Evolutionary conservation across 2,329 filamentous ascomycete genomes (phyloP), one percentile per base, ranked within the genome.

Genomic region (Calonectria pseudoreteaudii): DNA sequence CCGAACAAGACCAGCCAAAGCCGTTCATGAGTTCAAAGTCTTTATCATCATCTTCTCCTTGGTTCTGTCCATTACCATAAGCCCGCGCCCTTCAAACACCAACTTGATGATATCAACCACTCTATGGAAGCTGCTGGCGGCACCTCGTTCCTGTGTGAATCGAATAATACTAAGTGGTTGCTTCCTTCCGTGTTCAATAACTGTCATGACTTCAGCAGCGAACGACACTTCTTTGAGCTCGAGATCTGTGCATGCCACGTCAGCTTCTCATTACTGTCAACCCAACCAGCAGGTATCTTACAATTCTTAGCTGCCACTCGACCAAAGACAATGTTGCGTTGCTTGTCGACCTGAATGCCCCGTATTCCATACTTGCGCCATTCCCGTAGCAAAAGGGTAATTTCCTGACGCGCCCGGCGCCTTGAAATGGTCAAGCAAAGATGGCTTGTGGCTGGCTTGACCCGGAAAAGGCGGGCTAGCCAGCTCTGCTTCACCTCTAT

Each of bases 121-220:
- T 81, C 92, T 93, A 82, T 95, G 91, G 86, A 98, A 98, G 78
- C 94, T 97, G 80, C 94, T 97, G 47, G 95, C 95, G 2, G 96
- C 96, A n/a, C 96, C 97, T 72, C 93, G 93, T 81, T 97, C 95
- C 81, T 98, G 96, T 1, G 94, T 96, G 83, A 98, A 95, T 44
- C 95, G 93, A 36, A 94, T 92, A 76, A 98, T 92, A 83, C 93
- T 94, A 68, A 98, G 89, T 60, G 93, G 93, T 58, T 91, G 92
- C 76, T 92, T 93, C 80, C 91, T 93, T 62, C 94, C 94, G 81
- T 97, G 94, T 85, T 98, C 94, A 75, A 98, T 93, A 47, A 98
- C 93, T 2, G 94, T 95, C 86, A 97, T 97, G 74, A 98, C 90
- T 83, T 98, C 95, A 47, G 93, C 92, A 20, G 95, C 94, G 84